Conservation (phyloP, 2,329 filamentous ascomycete species). For the Gremmenia infestans region DNA sequence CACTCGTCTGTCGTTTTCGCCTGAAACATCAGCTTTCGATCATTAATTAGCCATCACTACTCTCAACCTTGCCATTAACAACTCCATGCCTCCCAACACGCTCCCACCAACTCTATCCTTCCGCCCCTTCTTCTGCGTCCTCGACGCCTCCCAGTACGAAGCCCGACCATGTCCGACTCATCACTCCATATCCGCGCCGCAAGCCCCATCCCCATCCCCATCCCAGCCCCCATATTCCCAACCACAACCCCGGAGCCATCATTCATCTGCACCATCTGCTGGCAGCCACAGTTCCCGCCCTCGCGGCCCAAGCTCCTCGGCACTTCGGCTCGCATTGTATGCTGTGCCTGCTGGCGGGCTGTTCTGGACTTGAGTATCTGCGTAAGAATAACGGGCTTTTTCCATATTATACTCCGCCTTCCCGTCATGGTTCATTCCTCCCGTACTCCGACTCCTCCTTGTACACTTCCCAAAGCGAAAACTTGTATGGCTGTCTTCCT, state of each 20-base stretch:
- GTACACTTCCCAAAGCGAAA: no score
- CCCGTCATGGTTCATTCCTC: no score
- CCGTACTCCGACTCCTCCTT: no score
- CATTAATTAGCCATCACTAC: not conserved
- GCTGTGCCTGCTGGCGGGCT: slow-evolving; percentile 41
- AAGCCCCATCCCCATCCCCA: not conserved
- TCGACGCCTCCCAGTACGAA: not conserved
- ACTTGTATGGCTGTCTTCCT: no score
- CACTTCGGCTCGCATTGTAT: slow-evolving; percentile 44
- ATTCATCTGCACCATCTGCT: slow-evolving; percentile 55
- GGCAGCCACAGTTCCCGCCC: slow-evolving; percentile 36
- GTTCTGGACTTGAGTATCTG: slow-evolving; percentile 51
- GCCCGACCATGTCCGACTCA: not conserved
- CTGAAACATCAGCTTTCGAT: not conserved
- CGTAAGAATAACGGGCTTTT: not conserved
- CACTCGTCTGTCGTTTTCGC: not conserved
- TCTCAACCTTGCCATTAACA: not conserved
- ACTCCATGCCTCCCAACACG: slow-evolving; percentile 3
- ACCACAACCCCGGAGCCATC: slow-evolving; percentile 9
- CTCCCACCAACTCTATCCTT: slow-evolving; percentile 2
- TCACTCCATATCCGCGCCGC: not conserved
- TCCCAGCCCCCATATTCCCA: not conserved
- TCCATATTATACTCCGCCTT: no score
- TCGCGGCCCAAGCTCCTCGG: slow-evolving; percentile 38
- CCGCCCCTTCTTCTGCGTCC: not conserved